These are phyloP conservation scores for Colletotrichum sansevieriae DNA, from an alignment of 2,329 filamentous ascomycete species.

Conservation along the genomic window DNA sequence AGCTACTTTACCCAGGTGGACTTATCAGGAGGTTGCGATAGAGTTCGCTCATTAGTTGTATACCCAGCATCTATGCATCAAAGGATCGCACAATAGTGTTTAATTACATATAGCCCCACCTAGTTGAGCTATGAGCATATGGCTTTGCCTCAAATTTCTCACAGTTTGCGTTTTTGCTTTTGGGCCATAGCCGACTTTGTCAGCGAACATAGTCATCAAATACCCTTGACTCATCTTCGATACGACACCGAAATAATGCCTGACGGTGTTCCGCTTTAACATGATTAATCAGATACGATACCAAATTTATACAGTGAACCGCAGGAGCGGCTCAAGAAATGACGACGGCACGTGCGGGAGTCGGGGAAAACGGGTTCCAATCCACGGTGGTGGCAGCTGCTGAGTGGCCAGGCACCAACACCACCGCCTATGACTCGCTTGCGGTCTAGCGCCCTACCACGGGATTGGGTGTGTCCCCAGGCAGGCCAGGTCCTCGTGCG, in stretches of 20 bases:
- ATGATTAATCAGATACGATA: too few species aligned
- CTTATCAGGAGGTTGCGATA: slow-evolving; percentile 28
- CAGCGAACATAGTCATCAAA: neutral
- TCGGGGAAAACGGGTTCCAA: neutral
- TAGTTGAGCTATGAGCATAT: neutral
- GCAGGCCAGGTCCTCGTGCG: slow-evolving; percentile 32
- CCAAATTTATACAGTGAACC: slow-evolving; percentile 9
- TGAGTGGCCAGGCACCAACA: slow-evolving; percentile 24
- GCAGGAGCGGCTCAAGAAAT: slow-evolving; percentile 11
- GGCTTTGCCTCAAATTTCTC: neutral
- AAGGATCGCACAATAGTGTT: neutral
- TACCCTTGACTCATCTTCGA: too few species aligned
- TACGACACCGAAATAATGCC: too few species aligned
- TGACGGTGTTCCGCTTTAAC: too few species aligned
- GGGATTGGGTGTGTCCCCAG: slow-evolving; percentile 31
- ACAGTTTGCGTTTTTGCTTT: neutral
- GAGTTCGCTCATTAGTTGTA: slow-evolving; percentile 34
- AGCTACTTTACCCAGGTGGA: neutral
- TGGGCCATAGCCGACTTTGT: neutral
- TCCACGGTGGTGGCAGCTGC: neutral
- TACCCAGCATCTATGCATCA: neutral
- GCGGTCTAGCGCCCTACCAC: slow-evolving; percentile 40
- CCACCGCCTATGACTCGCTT: slow-evolving; percentile 33
- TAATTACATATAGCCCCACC: slow-evolving; percentile 18
- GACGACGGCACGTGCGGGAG: slow-evolving; percentile 22